These are phyloP conservation scores for Leccinum broughii DNA, from an alignment of 768 basidiomycete genomes.

Conservation along the genomic window DNA sequence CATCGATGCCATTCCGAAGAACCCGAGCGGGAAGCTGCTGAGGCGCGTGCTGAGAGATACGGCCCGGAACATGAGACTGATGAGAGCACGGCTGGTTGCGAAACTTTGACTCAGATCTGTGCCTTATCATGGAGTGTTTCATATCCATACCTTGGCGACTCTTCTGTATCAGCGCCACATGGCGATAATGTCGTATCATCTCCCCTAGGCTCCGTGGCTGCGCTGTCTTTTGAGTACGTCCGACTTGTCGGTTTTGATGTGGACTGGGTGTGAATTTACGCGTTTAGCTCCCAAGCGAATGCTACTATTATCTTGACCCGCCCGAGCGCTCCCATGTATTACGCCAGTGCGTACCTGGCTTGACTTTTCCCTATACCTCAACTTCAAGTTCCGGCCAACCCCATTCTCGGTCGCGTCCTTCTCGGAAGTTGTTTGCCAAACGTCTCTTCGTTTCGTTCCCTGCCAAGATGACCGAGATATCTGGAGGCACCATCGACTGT, in stretches of 20 bases:
- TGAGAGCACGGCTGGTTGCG: constrained; percentile 10
- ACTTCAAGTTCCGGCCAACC: background rate
- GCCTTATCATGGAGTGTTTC: background rate
- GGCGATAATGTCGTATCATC: background rate
- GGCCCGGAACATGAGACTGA: constrained; percentile 35
- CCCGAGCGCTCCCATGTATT: background rate
- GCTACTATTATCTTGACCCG: background rate
- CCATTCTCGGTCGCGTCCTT: background rate
- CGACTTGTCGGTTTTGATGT: background rate
- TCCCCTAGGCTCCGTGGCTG: background rate
- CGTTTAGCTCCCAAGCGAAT: background rate
- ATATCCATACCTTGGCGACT: background rate
- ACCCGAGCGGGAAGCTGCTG: constrained; percentile 69
- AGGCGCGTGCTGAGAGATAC: constrained; percentile 53
- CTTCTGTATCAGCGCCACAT: constrained; percentile 5
- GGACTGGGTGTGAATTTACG: background rate
- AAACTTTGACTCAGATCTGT: constrained; percentile 29
- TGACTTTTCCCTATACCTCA: background rate
- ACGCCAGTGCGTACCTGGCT: background rate
- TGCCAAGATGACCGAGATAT: constrained; percentile 25
- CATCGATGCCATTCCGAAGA: constrained; percentile 64
- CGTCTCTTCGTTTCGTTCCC: background rate
- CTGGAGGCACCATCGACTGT: constrained; percentile 32
- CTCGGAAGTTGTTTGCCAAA: background rate
- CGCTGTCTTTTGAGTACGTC: background rate